Percentiles rank a stretch among this genome's conserved stretches.
Evolutionary conservation across 192 early-diverging fungal genomes (phyloP).

Genomic region (Rhizophagus sp.): DNA sequence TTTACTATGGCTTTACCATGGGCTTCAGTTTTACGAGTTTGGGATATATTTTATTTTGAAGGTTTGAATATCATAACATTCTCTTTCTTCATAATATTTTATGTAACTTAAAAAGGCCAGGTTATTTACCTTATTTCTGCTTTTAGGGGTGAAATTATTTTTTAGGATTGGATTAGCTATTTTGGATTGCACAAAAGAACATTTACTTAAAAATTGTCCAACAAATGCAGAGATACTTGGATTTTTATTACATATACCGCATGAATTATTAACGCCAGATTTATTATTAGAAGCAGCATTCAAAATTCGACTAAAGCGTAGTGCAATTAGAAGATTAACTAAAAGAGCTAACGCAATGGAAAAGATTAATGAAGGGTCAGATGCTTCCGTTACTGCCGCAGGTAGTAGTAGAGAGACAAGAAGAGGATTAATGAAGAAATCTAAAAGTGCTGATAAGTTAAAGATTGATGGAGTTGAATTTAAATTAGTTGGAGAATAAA

Average conservation of each 20-base stretch:
- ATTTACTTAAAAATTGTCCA: slow-evolving; percentile 76
- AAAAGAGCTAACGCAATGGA: slow-evolving; percentile 10
- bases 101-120: no score
- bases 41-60: slow-evolving; percentile 91
- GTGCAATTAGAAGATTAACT: slow-evolving; percentile 7
- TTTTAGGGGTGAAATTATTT: slow-evolving; percentile 74
- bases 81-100: not conserved
- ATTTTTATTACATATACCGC: slow-evolving; percentile 81
- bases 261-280: slow-evolving; percentile 60
- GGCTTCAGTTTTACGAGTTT: slow-evolving; percentile 82
- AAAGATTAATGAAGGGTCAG: not conserved
- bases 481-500: slow-evolving; percentile 21
- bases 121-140: no score
- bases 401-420: not conserved
- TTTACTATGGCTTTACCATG: slow-evolving; percentile 89
- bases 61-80: slow-evolving; percentile 36
- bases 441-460: not conserved
- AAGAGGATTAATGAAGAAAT: not conserved
- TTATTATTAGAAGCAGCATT: slow-evolving; percentile 67
- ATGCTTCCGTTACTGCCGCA: not conserved
- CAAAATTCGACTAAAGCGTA: slow-evolving; percentile 59
- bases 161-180: slow-evolving; percentile 84
- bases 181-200: slow-evolving; percentile 57
- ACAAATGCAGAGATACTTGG: slow-evolving; percentile 71
- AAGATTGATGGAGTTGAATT: slow-evolving; percentile 30